These are phyloP conservation scores for Botryotinia calthae DNA, from an alignment of 2,329 filamentous ascomycete species.

Conservation along the genomic window DNA sequence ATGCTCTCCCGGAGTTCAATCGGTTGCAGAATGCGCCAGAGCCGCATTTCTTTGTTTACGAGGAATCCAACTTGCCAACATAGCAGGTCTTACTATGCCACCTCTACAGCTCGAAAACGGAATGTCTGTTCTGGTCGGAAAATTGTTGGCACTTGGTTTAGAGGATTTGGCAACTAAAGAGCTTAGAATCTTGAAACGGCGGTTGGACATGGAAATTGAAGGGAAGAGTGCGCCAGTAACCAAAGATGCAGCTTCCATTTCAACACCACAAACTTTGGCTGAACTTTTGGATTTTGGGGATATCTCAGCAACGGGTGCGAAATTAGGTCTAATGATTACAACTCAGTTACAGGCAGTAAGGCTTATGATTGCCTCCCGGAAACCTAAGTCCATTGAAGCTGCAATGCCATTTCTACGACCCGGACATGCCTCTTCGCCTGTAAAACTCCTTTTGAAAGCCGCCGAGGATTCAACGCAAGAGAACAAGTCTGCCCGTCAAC, in stretches of 20 bases:
- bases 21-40: conserved; percentile 60
- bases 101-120: conserved; percentile 70
- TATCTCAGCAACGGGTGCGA: conserved; percentile 43
- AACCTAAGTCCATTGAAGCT: conserved; percentile 57
- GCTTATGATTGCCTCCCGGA: conserved; percentile 59
- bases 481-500: conserved; percentile 60
- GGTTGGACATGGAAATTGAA: conserved; percentile 50
- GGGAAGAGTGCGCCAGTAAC: conserved; percentile 22
- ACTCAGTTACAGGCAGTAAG: conserved; percentile 65
- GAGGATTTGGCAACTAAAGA: conserved; percentile 69
- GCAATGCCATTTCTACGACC: conserved; percentile 55
- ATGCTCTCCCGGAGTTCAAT: conserved; percentile 37
- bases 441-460: conserved; percentile 52
- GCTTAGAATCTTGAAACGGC: conserved; percentile 61
- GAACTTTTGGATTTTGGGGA: conserved; percentile 62
- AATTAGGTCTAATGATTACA: conserved; percentile 56
- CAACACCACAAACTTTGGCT: conserved; percentile 47
- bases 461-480: conserved; percentile 45
- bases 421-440: conserved; percentile 54
- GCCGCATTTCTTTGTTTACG: conserved; percentile 65
- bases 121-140: conserved; percentile 66
- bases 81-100: conserved; percentile 53
- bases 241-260: conserved; percentile 39
- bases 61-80: conserved; percentile 50
- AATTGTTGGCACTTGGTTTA: conserved; percentile 61